Evolutionary conservation across 2,329 filamentous ascomycete genomes (phyloP), one percentile per base, ranked within the genome.

Genomic region (Neonectria faginata): DNA sequence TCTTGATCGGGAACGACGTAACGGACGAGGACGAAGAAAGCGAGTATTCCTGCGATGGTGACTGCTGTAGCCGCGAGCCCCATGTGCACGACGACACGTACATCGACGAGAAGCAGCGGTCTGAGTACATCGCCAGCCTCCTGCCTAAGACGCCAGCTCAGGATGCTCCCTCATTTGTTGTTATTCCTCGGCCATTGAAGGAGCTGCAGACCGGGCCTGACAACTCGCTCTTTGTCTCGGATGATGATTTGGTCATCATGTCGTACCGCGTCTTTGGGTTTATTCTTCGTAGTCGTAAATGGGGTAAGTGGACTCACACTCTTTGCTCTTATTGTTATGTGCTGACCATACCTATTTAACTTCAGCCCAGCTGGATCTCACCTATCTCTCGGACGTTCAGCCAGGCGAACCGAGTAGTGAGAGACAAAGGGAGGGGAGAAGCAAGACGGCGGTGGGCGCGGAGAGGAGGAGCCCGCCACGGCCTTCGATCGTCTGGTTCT

Each of bases 201-300:
- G 62, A 64, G n/a, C 10, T 62, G 5, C 41, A 44, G 8, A 44
- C 27, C 6, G 27, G 57, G 11, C 20, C 33, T 29, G 11, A 12
- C 44, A 60, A 42, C 8, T 29, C 1, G 16, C 20, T 25, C 69
- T 5, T 31, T 8, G 20, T 29, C 7, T 54, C 52, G 2, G 71
- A 76, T 1, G 70, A 73, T 18, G 75, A 78, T 29, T 44, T 73
- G 0, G 16, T 77, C 0, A 73, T 80, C 31, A 78, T 79, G 72
- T 69, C 72, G 1, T 71, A 75, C n/a, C 67, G 76, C 0, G 76
- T 79, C 1, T 78, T 76, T 62, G 78, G 72, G 0, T 80, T 78
- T 29, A 67, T 78, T 1, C 58, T 80, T 2, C 71, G 78, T 2
- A 76, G 61, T 27, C 69, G 78, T 0, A 77, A 72, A 66, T 79